phyloP scores from a whole-genome alignment of 2,329 filamentous ascomycete genomes.

The Beauveria bassiana region DNA sequence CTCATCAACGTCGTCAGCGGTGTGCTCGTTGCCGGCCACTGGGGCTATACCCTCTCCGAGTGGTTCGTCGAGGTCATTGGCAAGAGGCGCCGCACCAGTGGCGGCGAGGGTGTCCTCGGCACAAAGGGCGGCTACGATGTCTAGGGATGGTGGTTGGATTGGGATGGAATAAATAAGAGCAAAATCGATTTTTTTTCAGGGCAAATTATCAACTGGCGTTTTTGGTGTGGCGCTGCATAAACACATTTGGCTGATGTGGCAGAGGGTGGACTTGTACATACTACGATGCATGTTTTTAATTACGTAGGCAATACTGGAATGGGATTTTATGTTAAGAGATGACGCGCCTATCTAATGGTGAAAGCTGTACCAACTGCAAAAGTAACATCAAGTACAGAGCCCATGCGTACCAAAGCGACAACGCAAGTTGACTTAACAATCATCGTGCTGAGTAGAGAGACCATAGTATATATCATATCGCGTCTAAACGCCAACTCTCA shows the following conservation, averaged over 20 bases:
- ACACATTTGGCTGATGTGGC: background rate
- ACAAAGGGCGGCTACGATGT: constrained; percentile 32
- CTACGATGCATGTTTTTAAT: background rate
- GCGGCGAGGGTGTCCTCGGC: constrained; percentile 43
- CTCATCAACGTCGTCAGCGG: constrained; percentile 87
- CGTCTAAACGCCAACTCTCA: background rate
- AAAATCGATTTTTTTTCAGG: background rate
- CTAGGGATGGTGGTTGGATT: background rate
- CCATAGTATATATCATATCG: background rate
- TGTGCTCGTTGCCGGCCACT: constrained; percentile 87
- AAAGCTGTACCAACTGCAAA: background rate
- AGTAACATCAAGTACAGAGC: background rate
- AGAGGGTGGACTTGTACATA: background rate
- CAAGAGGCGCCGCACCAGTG: constrained; percentile 35
- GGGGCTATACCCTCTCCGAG: constrained; percentile 79
- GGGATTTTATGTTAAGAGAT: background rate
- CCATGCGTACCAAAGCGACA: background rate
- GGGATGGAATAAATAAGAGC: too few relatives aligned
- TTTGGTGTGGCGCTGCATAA: background rate
- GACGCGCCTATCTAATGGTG: background rate
- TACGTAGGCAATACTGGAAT: background rate
- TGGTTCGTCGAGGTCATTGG: constrained; percentile 57
- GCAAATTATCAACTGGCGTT: background rate
- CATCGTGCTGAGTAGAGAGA: background rate
- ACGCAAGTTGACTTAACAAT: background rate